A percentile compares a stretch with the other conserved stretches of the same genome.
Conservation (phyloP, 345 rosid species). For the Aquilaria yunnanensis region DNA sequence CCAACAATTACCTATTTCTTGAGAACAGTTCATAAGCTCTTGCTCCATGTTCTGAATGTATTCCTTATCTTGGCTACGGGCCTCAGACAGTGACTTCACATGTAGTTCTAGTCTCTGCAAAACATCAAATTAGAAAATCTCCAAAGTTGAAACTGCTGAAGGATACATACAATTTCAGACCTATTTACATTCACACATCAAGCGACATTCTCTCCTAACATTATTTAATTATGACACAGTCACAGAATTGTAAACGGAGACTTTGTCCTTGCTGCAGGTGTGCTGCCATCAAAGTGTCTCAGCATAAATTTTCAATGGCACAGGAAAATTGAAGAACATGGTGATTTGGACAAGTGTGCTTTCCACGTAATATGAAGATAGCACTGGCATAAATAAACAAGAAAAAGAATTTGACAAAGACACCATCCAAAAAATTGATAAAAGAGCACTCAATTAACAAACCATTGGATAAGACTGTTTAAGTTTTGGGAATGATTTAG, state of each 20-base stretch:
- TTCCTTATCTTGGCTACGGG: constrained; percentile 46
- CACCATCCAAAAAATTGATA: too few relatives aligned
- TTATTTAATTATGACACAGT: too few relatives aligned
- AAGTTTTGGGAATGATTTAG: too few relatives aligned
- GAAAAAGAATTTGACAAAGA: too few relatives aligned
- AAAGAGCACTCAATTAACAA: too few relatives aligned
- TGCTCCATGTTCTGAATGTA: constrained; percentile 56
- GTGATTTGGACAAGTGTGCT: too few relatives aligned
- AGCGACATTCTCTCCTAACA: too few relatives aligned
- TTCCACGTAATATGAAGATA: too few relatives aligned
- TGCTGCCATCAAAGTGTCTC: background rate
- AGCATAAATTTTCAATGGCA: background rate
- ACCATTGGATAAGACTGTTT: too few relatives aligned
- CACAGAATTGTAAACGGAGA: background rate
- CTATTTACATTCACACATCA: too few relatives aligned
- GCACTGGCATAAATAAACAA: too few relatives aligned
- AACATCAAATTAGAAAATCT: constrained; percentile 8
- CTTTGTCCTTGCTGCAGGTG: background rate
- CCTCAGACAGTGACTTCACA: constrained; percentile 50
- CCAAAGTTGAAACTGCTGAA: background rate
- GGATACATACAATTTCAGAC: background rate
- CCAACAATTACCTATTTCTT: constrained; percentile 64
- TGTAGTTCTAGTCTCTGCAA: constrained; percentile 59
- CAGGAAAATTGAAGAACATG: background rate
- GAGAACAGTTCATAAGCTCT: constrained; percentile 66